Evolutionary conservation across 495 filamentous ascomycete genomes (phyloP), one percentile per base, ranked within the genome.

Genomic region (Penicillium bialowiezense): DNA sequence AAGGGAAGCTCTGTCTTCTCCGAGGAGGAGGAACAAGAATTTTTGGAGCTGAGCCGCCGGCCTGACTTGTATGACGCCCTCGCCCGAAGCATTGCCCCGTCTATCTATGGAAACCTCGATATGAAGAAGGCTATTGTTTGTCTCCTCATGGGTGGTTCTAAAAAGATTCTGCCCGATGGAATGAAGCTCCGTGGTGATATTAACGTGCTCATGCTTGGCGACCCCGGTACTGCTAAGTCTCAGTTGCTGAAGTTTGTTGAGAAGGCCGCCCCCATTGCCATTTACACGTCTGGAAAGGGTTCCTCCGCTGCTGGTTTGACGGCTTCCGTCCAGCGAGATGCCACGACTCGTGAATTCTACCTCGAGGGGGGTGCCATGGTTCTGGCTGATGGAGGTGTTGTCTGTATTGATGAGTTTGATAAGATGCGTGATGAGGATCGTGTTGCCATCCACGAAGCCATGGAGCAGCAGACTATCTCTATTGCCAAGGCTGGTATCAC

Each of bases 391-490:
- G 91, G 91, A 10, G 95, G 95, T 60, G 95, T 97, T 7, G 95
- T 97, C 17, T 99, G 95, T 72, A 99, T 99, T 68, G 95, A 99
- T 64, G 95, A 99, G 69, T 99, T 99, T 66, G 95, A 99, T 73
- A 99, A 99, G 75, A 99, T 99, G 95, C 81, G 95, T 49, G 95
- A 99, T 67, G 95, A 99, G 68, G 95, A 99, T 56, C 83, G 95
- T 54, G 95, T 99, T 17, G 95, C 95, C 7, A 99, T 99, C 67
- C 95, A 99, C 77, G 95, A 99, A 80, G 95, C 95, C 49, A 99
- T 99, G 95, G 95, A 99, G 62, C 95, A 99, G 70, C 95, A 99
- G 69, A 99, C 95, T 6, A 99, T 99, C 49, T 99, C 95, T 8
- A 97, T 99, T 59, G 95, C 95, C 54, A 99, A 99, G 70, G 95